Evolutionary conservation across 1,284 basidiomycete species (phyloP).

Genomic region (Serendipita sp.): DNA sequence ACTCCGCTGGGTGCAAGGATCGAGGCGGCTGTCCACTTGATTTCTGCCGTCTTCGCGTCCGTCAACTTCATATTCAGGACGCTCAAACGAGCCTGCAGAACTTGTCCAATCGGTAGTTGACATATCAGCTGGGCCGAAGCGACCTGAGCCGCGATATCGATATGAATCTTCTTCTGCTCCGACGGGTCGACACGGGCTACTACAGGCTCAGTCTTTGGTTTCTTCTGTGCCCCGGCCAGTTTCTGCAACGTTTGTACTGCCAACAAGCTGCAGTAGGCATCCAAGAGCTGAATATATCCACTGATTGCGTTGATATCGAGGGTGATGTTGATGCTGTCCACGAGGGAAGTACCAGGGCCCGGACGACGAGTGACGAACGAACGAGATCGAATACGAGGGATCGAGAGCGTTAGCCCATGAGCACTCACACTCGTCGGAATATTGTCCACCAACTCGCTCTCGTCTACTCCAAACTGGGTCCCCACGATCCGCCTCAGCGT

Average conservation of each 20-base stretch:
- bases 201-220: neutral
- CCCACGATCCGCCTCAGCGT: constrained; percentile 43
- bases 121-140: constrained; percentile 30
- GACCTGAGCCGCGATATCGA: constrained; percentile 7
- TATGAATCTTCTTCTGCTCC: neutral
- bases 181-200: neutral
- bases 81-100: neutral
- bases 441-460: neutral
- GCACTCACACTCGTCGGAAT: neutral
- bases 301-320: constrained; percentile 6
- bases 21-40: constrained; percentile 1
- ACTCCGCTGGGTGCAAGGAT: neutral
- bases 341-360: constrained; percentile 12
- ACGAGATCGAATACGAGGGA: constrained; percentile 19
- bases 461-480: constrained; percentile 39
- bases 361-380: constrained; percentile 14
- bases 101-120: constrained; percentile 25
- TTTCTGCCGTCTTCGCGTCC: neutral
- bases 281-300: constrained; percentile 12
- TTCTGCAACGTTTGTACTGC: constrained; percentile 12
- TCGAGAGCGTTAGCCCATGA: neutral
- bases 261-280: constrained; percentile 10
- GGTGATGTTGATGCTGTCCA: constrained; percentile 8
- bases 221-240: neutral
- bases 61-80: neutral